Conservation (phyloP, 768 basidiomycete species). For the Galerina marginata region DNA sequence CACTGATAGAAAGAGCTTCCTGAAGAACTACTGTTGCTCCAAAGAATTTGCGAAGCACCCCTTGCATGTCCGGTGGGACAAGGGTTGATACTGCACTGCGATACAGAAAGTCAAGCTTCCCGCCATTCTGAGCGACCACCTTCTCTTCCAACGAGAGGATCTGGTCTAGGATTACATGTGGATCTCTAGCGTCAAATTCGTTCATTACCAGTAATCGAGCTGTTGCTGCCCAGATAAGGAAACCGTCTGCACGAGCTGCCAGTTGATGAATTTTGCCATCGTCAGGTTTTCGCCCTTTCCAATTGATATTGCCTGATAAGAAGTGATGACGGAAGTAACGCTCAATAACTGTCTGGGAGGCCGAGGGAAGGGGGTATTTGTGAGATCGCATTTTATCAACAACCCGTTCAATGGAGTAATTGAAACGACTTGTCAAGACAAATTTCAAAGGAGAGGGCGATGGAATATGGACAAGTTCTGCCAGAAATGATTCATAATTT, state of each 20-base stretch:
- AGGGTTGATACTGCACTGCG: background rate
- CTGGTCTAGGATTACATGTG: background rate
- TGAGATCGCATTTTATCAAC: background rate
- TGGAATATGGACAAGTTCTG: background rate
- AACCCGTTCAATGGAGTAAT: background rate
- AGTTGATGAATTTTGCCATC: background rate
- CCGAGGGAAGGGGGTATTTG: background rate
- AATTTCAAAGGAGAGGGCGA: background rate
- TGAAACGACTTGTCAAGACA: background rate
- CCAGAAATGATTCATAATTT: background rate
- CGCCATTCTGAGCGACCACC: background rate
- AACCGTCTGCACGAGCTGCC: background rate
- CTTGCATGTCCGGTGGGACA: background rate
- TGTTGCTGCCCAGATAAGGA: slow-evolving; percentile 9
- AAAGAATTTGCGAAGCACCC: background rate
- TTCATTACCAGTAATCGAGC: slow-evolving; percentile 3
- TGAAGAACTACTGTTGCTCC: too few species aligned
- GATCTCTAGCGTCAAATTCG: background rate
- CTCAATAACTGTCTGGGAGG: background rate
- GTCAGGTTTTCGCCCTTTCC: background rate
- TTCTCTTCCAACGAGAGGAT: background rate
- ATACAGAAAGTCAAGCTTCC: background rate
- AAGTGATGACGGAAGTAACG: background rate
- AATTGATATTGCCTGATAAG: background rate
- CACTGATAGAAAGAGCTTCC: too few species aligned